A percentile compares a stretch with the other conserved stretches of the same genome.
Evolutionary conservation across 108 stramenopile genomes (phyloP).

Genomic region (Cyclotella distinguenda): DNA sequence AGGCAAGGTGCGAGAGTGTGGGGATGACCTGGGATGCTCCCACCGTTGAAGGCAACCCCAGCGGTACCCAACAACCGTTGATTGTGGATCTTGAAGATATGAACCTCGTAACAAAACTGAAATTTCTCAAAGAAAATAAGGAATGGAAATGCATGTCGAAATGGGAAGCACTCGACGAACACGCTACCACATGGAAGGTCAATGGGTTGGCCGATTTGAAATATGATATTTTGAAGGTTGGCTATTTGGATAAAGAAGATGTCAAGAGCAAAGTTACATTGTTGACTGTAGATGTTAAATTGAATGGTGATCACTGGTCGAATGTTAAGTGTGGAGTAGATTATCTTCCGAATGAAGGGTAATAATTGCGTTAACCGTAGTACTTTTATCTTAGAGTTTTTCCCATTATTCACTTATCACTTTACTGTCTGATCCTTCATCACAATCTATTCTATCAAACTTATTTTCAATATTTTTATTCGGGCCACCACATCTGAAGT

Average conservation of each 20-base stretch:
- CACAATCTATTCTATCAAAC: too few species aligned
- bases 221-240: constrained; percentile 66
- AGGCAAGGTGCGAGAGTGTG: too few species aligned
- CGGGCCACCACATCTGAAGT: too few species aligned
- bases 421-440: too few species aligned
- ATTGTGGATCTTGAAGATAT: constrained; percentile 80
- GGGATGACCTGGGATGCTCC: constrained; percentile 75
- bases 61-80: not conserved
- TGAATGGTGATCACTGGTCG: constrained; percentile 93
- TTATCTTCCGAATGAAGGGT: too few species aligned
- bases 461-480: too few species aligned
- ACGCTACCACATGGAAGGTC: constrained; percentile 82
- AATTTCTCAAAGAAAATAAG: constrained; percentile 69
- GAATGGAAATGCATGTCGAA: constrained; percentile 98
- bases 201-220: constrained; percentile 90
- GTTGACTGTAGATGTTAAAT: constrained; percentile 88
- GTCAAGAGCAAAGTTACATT: constrained; percentile 62
- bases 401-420: too few species aligned
- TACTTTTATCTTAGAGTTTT: too few species aligned
- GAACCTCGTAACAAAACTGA: constrained; percentile 71
- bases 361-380: too few species aligned
- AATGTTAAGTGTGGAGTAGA: constrained; percentile 84
- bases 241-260: constrained; percentile 54
- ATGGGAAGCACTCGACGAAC: constrained; percentile 95
- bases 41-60: constrained; percentile 10